phyloP scores from a whole-genome alignment of 306 rosid species.

The Sesbania bispinosa region DNA sequence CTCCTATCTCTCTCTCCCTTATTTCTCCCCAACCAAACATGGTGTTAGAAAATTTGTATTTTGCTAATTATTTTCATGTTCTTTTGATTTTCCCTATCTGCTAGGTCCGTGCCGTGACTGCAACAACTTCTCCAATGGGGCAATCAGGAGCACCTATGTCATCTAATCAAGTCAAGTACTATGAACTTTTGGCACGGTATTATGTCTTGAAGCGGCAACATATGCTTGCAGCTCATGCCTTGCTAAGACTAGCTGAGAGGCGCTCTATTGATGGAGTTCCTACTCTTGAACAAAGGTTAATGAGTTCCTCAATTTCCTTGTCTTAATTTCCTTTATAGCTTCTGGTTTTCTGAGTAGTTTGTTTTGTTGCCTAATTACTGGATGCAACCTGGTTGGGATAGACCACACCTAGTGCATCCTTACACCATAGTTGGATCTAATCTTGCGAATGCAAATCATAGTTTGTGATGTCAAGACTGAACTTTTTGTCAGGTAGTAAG shows the following conservation, averaged over 20 bases:
- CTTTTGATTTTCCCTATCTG: conserved; percentile 25
- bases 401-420: not conserved
- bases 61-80: conserved; percentile 21
- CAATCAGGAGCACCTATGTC: conserved; percentile 59
- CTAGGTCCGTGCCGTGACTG: conserved; percentile 71
- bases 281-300: conserved; percentile 78
- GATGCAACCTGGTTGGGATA: conserved; percentile 20
- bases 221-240: conserved; percentile 88
- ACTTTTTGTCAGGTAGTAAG: not conserved
- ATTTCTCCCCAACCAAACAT: too few relatives aligned
- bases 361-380: conserved; percentile 7
- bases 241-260: conserved; percentile 80
- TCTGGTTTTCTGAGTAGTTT: conserved; percentile 7
- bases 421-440: conserved; percentile 1
- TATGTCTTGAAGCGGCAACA: conserved; percentile 89
- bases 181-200: conserved; percentile 89
- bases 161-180: conserved; percentile 68
- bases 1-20: too few relatives aligned
- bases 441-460: conserved; percentile 12
- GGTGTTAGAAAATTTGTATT: conserved; percentile 1
- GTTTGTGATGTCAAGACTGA: conserved; percentile 5
- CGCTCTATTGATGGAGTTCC: conserved; percentile 66
- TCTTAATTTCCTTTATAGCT: conserved; percentile 15
- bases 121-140: conserved; percentile 58
- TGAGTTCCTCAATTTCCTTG: conserved; percentile 10